Base-by-base conservation (phyloP, 768 basidiomycete genomes). In the Termitomyces sp. region DNA sequence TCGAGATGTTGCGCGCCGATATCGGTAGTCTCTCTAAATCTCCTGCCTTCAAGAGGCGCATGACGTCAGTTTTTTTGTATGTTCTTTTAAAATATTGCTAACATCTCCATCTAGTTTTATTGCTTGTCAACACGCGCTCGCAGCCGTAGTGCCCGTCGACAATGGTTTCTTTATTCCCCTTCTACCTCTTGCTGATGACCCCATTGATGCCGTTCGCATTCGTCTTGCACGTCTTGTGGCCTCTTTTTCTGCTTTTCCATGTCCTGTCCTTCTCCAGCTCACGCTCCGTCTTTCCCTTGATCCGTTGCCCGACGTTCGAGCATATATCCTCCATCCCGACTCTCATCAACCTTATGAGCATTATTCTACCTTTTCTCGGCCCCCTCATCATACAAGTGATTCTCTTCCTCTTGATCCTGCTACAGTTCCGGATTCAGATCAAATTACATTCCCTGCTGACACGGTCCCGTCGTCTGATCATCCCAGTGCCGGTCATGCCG, bases 191-290 rank as follows among this genome's bases (percentile, higher is more conserved):
- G 81, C 83, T 5, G 68, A 75, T 35, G 95, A 98, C 67, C 67
- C 69, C 38, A 85, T 96, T 13, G 79, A 90, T 53, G 94, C 93
- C 61, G 93, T 97, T 36, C 82, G 93, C 49, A 93, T 97, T 58
- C 89, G 86, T 7, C 79, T 93, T 2, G 88, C 95, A n/a, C 82
- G 93, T 51, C 80, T 93, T 49, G 72, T 86, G 44, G 83, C 83
- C 51, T 59, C 50, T 47, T 16, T 57, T 13, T 20, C 55, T 16
- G 23, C 50, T n/a, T 47, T 50, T 32, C 52, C 77, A 54, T 74
- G 77, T 48, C 70, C 63, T 43, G 67, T 67, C 47, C 62, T 83
- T 43, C 61, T 69, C 16, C 70, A 77, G 52, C 68, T 87, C 44
- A 73, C 79, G 47, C 69, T 72, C 26, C 75, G 71, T 49, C 76